Base-by-base conservation (phyloP, 2,329 filamentous ascomycete species). In the Penicillium sp. region DNA sequence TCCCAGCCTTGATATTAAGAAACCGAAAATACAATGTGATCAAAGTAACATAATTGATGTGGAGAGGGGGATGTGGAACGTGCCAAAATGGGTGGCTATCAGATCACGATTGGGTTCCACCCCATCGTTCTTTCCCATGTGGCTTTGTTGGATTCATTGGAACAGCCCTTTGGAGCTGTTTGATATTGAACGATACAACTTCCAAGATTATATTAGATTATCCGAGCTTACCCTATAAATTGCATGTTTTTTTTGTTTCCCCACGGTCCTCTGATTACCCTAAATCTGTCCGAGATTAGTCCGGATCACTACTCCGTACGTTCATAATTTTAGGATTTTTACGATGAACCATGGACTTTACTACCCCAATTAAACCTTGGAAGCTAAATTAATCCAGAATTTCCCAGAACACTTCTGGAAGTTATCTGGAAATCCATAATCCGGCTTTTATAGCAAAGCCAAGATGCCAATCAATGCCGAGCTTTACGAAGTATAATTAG, bases 381-480 rank as follows among this genome's bases (percentile, higher is more conserved):
- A 52, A 62, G 23, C 29, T 54, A 56, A 53, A 17, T 15, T 13
- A 49, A 44, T 2, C 43, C 38, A 53, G 23, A 36, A 52, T 39
- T 21, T 0, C 13, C 27, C 57, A 56, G 52, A 58, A 53, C 17
- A 5, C 29, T 63, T 61, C 60, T 63, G 48, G 62, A 63, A 61
- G n/a, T 23, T 33, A 45, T 59, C 49, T 10, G 29, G 19, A 36
- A 25, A 36, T 36, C 8, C 17, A 27, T 39, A 53, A 27, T 33
- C 23, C 17, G 13, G 53, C n/a, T 29, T 19, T 31, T n/a, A 52
- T 42, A 25, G 12, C 8, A 55, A 21, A 49, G 31, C 21, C 45
- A 48, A 35, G 45, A 8, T 45, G 25, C 43, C 25, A 35, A 27
- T 8, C 27, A 42, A 79, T 83, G 79, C 83, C 82, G 23, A 71